Percentiles rank a stretch among this genome's conserved stretches.
These are phyloP conservation scores for Artomyces pyxidatus DNA, from an alignment of 768 basidiomycete species.

Conservation along the genomic window DNA sequence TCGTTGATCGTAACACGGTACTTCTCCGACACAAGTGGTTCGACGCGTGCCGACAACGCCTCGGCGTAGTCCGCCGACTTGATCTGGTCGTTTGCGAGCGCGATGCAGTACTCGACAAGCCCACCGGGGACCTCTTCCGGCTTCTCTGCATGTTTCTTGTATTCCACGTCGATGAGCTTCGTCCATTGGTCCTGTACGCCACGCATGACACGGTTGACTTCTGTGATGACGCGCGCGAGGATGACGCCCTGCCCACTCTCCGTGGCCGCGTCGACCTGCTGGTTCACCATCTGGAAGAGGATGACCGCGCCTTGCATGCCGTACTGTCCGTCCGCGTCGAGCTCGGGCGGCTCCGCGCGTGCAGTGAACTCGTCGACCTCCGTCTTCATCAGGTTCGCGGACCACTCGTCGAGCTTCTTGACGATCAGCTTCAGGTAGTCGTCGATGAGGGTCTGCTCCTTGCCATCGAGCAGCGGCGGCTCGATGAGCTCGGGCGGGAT, in stretches of 20 bases:
- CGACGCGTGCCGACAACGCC: constrained; percentile 73
- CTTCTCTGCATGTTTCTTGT: constrained; percentile 81
- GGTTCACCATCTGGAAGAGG: constrained; percentile 97
- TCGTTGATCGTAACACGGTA: constrained; percentile 79
- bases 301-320: constrained; percentile 87
- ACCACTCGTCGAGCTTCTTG: constrained; percentile 96
- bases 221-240: constrained; percentile 82
- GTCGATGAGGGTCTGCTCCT: constrained; percentile 88
- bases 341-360: constrained; percentile 79
- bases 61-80: constrained; percentile 94
- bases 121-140: constrained; percentile 84
- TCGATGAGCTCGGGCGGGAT: constrained; percentile 75
- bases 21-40: constrained; percentile 89
- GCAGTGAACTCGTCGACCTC: constrained; percentile 80
- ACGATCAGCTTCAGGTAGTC: constrained; percentile 93
- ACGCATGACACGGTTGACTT: constrained; percentile 85
- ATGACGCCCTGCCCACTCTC: constrained; percentile 96
- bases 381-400: constrained; percentile 84
- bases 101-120: constrained; percentile 92
- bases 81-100: constrained; percentile 95
- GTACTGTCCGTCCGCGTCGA: constrained; percentile 83
- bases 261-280: constrained; percentile 89
- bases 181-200: constrained; percentile 84
- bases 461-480: constrained; percentile 90
- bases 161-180: constrained; percentile 73